A percentile compares a stretch with the other conserved stretches of the same genome.
These are phyloP conservation scores for Pleomassaria siparia DNA, from an alignment of 2,329 filamentous ascomycete species.

Conservation along the genomic window DNA sequence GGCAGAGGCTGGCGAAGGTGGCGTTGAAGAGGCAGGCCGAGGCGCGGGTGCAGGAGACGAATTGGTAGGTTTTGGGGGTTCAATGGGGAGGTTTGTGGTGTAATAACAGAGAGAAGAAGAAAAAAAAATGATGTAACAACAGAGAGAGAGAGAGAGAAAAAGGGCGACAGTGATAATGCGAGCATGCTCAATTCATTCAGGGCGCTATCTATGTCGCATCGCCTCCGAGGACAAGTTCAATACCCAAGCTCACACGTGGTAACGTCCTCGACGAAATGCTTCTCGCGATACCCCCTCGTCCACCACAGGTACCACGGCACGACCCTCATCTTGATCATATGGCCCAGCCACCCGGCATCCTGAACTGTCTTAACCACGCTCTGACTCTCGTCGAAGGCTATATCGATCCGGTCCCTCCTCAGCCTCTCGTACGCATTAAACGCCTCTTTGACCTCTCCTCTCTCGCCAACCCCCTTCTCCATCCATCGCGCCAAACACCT, in stretches of 20 bases:
- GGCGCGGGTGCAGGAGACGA: too few relatives aligned
- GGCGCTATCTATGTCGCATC: too few relatives aligned
- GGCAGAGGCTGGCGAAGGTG: conserved; percentile 29
- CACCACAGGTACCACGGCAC: conserved; percentile 53
- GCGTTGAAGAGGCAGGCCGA: conserved; percentile 38
- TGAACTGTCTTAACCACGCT: conserved; percentile 49
- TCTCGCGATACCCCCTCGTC: conserved; percentile 43
- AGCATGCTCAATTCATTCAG: too few relatives aligned
- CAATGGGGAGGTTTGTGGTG: too few relatives aligned
- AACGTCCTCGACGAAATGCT: conserved; percentile 51
- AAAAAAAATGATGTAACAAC: too few relatives aligned
- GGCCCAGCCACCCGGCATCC: conserved; percentile 49
- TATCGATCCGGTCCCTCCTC: conserved; percentile 47
- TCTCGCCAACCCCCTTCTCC: conserved; percentile 36
- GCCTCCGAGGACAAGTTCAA: too few relatives aligned
- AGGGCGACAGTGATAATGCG: too few relatives aligned
- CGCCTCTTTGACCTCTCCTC: conserved; percentile 45
- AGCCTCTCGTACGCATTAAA: conserved; percentile 53
- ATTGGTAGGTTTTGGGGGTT: too few relatives aligned
- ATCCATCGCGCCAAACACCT: conserved; percentile 47
- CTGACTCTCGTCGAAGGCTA: conserved; percentile 50
- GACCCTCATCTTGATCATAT: conserved; percentile 48
- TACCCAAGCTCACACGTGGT: conserved; percentile 45
- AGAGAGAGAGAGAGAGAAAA: too few relatives aligned
- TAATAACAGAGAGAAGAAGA: too few relatives aligned